These are phyloP conservation scores for Rossbeevera mucosa DNA, from an alignment of 768 basidiomycete genomes.

Conservation along the genomic window DNA sequence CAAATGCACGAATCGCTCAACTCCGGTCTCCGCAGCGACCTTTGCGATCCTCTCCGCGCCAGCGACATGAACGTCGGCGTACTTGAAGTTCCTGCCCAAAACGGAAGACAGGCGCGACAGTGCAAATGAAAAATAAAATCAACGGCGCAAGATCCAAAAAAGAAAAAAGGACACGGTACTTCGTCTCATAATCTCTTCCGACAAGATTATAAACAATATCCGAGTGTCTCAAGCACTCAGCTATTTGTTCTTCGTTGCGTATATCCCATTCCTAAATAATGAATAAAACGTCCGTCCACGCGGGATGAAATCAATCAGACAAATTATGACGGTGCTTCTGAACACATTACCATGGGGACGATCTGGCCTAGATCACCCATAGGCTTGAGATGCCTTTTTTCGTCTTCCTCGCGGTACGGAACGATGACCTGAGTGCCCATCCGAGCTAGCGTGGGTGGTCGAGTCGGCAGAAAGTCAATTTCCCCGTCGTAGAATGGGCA, in stretches of 20 bases:
- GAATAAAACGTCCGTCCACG: not conserved
- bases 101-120: constrained; percentile 1
- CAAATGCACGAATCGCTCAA: constrained; percentile 85
- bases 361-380: constrained; percentile 98
- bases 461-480: not conserved
- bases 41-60: constrained; percentile 86
- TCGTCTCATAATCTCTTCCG: constrained; percentile 92
- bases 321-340: constrained; percentile 12
- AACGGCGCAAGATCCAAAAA: constrained; percentile 11
- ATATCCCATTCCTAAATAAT: constrained; percentile 87
- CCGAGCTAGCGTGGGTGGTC: constrained; percentile 53
- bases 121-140: constrained; percentile 2
- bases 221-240: constrained; percentile 90
- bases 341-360: constrained; percentile 75
- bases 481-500: not conserved
- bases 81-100: constrained; percentile 76
- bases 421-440: constrained; percentile 90
- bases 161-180: constrained; percentile 50
- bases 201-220: constrained; percentile 96
- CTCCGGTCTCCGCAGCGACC: constrained; percentile 70
- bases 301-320: constrained; percentile 22
- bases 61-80: constrained; percentile 70
- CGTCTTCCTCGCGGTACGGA: constrained; percentile 93
- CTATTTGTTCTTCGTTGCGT: constrained; percentile 84
- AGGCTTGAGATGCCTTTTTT: constrained; percentile 82